Base-by-base conservation (phyloP, 2,329 filamentous ascomycete species). In the Graphiopsis chlorocephala region DNA sequence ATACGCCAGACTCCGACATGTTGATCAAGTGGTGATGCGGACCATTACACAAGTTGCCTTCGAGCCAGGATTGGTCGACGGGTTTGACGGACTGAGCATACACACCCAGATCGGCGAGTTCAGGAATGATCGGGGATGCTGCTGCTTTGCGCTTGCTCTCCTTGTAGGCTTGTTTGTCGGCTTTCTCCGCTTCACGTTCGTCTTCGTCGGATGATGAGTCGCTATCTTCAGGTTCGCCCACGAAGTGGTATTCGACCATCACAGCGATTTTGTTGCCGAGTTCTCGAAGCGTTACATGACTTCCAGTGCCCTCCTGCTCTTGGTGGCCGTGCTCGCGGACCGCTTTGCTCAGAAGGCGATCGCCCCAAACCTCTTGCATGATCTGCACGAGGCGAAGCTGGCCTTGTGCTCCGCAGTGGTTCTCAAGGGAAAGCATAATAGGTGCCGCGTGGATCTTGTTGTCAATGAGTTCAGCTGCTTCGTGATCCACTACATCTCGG, bases 51-150 rank as follows among this genome's bases (percentile, higher is more conserved):
- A 84, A 74, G 17, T 75, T 68, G 2, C 78, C 80, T 3, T 86
- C 83, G 72, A 83, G 89, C 88, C 88, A 90, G 0, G 86, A 87
- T 70, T 87, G 85, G 74, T 90, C 83, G 63, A 78, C 76, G 0
- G 88, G 88, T 72, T 90, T 90, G 64, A 90, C 86, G 0, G 86
- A 88, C 72, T 90, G 88, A 0, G 88, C 88, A 68, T 90, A 90
- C 1, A 90, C 86, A 3, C 88, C 88, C 0, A 90, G 79, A 48
- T 83, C 84, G 0, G 86, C 86, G 1, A 90, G 82, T 69, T 89
- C 87, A 0, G 88, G 86, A 25, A 90, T 80, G 69, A 90, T 89
- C 63, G 80, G 72, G 7, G 78, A 78, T 3, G 79, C 73, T 0
- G 79, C 78, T 0, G 79, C 77, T 0, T 81, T 74, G 70, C 84